phyloP scores from a whole-genome alignment of 345 rosid species.

The Aegle marmelos region DNA sequence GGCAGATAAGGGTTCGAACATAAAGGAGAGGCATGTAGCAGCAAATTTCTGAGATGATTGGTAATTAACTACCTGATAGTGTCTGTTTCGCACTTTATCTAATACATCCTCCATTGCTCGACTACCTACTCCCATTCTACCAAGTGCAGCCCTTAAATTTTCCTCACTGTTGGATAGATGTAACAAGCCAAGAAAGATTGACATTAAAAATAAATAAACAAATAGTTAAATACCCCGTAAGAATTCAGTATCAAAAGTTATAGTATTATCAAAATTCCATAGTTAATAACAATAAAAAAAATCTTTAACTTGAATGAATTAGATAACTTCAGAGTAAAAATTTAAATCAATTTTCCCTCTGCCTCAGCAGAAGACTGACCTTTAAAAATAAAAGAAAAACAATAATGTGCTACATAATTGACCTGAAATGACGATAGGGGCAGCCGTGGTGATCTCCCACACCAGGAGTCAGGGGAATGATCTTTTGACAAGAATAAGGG shows the following conservation, averaged over 20 bases:
- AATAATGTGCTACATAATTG: slow-evolving; percentile 10
- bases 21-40: not conserved
- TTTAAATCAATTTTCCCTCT: not conserved
- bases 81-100: slow-evolving; percentile 78
- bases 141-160: slow-evolving; percentile 79
- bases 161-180: slow-evolving; percentile 55
- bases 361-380: not conserved
- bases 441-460: slow-evolving; percentile 94
- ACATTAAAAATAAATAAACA: not conserved
- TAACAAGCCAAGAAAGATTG: slow-evolving; percentile 1
- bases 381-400: not conserved
- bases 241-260: not conserved
- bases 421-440: slow-evolving; percentile 97
- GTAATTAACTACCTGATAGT: slow-evolving; percentile 64
- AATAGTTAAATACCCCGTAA: not conserved
- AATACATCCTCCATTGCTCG: slow-evolving; percentile 65
- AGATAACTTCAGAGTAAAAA: not conserved
- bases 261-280: not conserved
- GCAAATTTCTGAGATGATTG: not conserved
- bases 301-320: not conserved
- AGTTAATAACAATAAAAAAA: not conserved
- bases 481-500: slow-evolving; percentile 89
- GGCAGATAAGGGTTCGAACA: not conserved
- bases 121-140: slow-evolving; percentile 70
- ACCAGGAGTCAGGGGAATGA: slow-evolving; percentile 73